Conservation (phyloP, 2,329 filamentous ascomycete genomes). For the Thielaviopsis cerberus region DNA sequence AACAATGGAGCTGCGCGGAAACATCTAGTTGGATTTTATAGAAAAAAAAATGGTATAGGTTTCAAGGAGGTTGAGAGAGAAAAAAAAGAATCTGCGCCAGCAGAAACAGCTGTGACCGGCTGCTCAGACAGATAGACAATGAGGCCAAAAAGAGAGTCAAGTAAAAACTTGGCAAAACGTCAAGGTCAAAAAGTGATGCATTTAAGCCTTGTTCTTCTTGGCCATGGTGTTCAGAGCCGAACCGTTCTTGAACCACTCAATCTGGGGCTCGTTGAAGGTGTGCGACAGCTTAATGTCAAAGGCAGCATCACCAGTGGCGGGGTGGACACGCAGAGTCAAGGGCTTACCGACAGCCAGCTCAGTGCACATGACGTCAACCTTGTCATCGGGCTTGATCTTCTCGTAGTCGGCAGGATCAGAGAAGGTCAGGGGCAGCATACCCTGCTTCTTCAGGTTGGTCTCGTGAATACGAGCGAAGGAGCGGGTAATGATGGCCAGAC, state of each 20-base stretch:
- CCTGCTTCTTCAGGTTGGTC: constrained; percentile 99
- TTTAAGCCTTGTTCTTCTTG: constrained; percentile 31
- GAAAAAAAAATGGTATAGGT: background rate
- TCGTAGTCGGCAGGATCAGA: constrained; percentile 90
- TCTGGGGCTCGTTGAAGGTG: constrained; percentile 95
- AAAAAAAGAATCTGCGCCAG: background rate
- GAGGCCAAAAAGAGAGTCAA: background rate
- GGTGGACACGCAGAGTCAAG: constrained; percentile 78
- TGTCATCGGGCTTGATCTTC: constrained; percentile 84
- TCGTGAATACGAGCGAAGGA: constrained; percentile 98
- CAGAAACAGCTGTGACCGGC: constrained; percentile 1
- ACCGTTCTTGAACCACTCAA: constrained; percentile 98
- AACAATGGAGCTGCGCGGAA: background rate
- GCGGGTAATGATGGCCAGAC: constrained; percentile 87
- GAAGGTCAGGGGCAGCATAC: constrained; percentile 97
- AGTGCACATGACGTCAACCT: constrained; percentile 73
- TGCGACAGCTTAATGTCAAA: constrained; percentile 76
- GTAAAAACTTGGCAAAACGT: background rate
- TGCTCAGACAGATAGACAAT: background rate
- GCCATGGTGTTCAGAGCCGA: constrained; percentile 98
- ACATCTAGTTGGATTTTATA: background rate
- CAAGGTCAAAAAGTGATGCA: background rate
- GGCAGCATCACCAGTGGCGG: constrained; percentile 53
- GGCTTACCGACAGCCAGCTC: constrained; percentile 85
- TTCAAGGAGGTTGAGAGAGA: background rate